Base-by-base conservation (phyloP, 2,329 filamentous ascomycete genomes). In the Talaromyces albobiverticillius region DNA sequence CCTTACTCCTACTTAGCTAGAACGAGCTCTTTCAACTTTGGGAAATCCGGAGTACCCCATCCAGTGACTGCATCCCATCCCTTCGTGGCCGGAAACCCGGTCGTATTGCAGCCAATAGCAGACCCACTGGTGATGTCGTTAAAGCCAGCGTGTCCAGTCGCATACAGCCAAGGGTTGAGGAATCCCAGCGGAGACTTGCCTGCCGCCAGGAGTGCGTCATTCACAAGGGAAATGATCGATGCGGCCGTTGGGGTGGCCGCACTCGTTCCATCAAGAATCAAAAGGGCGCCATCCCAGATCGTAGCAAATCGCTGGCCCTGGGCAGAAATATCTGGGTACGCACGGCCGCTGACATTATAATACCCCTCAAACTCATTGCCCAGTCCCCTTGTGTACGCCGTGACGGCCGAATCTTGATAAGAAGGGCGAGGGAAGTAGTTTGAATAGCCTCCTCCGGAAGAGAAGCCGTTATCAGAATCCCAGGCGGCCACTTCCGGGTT, bases 131-230 rank as follows among this genome's bases (percentile, higher is more conserved):
- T 71, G 50, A 81, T 77, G 57, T 81, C 79, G 26, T 73, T 80
- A 43, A 81, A 61, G 2, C 70, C 76, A 8, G 65, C 59, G 54
- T 65, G 62, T 3, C 69, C 77, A 18, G 62, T 61, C 22, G 65
- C 65, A 62, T 85, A 86, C 5, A 85, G 63, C 79, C 80, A 84
- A 0, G 82, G 82, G 61, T 86, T 85, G 45, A 85, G 57, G 70
- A 82, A 85, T 0, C 83, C 83, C 41, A 85, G 67, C 0, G 74
- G 66, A 0, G 75, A 63, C 63, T 80, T 77, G 4, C 79, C 79
- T 5, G 67, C 69, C 0, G 75, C 68, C 16, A 86, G 66, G 31
- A 82, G 72, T 0, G 79, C 82, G 60, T 87, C 84, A 60, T 88
- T 88, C 53, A 88, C 69, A 3, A 88, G 75, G 1, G 80, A 74